phyloP scores from a whole-genome alignment of 2,329 filamentous ascomycete species.

The Daldinia sp. region DNA sequence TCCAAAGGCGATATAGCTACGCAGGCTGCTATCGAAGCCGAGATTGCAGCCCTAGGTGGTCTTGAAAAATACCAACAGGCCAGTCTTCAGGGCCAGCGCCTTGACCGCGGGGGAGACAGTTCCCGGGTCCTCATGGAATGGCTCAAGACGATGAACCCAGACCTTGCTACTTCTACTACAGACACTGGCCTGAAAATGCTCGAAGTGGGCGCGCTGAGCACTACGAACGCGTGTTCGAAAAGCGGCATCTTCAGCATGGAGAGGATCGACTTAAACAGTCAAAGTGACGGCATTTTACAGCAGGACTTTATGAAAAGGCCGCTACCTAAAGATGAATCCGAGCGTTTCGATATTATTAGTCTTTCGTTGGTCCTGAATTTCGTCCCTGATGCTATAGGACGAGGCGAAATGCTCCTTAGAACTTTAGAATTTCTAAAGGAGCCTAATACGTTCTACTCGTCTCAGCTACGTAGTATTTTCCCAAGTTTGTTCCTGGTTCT shows the following conservation, averaged over 20 bases:
- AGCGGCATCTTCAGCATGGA: conserved; percentile 78
- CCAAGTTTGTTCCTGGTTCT: conserved; percentile 89
- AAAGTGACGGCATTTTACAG: conserved; percentile 81
- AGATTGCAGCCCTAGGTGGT: conserved; percentile 71
- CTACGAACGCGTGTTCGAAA: conserved; percentile 83
- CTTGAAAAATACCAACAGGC: conserved; percentile 74
- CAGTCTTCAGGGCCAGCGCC: conserved; percentile 75
- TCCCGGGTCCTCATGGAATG: conserved; percentile 74
- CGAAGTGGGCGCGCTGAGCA: conserved; percentile 90
- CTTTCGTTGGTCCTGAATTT: conserved; percentile 95
- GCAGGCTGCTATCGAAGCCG: conserved; percentile 60
- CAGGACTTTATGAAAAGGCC: conserved; percentile 96
- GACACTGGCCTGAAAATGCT: conserved; percentile 71
- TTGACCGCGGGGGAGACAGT: conserved; percentile 75
- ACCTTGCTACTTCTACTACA: conserved; percentile 40
- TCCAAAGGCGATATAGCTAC: conserved; percentile 65
- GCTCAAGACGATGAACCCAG: conserved; percentile 59
- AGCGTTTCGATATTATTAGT: conserved; percentile 89
- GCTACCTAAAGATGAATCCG: conserved; percentile 69
- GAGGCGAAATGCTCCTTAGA: conserved; percentile 87
- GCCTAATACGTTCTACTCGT: conserved; percentile 43
- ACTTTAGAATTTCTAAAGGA: conserved; percentile 76
- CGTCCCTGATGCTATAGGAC: conserved; percentile 78
- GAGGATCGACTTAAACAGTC: conserved; percentile 91
- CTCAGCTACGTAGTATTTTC: conserved; percentile 56